These are phyloP conservation scores for Cruciata laevipes DNA, from an alignment of 257 asterid genomes.

Conservation along the genomic window DNA sequence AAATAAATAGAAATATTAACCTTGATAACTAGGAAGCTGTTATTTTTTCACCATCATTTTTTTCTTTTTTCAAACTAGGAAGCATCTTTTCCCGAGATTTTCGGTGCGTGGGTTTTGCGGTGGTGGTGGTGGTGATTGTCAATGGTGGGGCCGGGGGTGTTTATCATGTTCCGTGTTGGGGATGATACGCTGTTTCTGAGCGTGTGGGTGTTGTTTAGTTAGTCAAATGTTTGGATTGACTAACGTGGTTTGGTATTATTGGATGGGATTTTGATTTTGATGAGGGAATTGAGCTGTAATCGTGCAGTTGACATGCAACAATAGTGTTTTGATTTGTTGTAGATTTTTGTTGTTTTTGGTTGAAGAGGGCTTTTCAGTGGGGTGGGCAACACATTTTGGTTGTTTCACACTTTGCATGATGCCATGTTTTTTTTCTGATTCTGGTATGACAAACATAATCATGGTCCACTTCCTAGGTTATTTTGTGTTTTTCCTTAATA, in stretches of 20 bases:
- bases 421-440: background rate
- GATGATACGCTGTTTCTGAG: conserved; percentile 14
- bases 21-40: too few species aligned
- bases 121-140: conserved; percentile 19
- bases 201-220: conserved; percentile 16
- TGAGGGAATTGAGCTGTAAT: conserved; percentile 15
- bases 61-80: background rate
- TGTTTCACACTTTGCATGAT: conserved; percentile 1
- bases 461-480: conserved; percentile 5
- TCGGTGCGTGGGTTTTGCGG: conserved; percentile 18
- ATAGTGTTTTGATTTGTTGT: conserved; percentile 12
- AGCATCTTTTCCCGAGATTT: conserved; percentile 11
- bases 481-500: background rate
- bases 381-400: conserved; percentile 1
- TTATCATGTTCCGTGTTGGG: conserved; percentile 6
- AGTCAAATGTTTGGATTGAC: conserved; percentile 2
- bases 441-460: background rate
- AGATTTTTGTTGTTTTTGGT: background rate
- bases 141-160: conserved; percentile 23
- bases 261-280: conserved; percentile 14
- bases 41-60: background rate
- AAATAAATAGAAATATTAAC: background rate
- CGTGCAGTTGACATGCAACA: conserved; percentile 17
- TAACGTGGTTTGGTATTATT: background rate
- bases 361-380: background rate